Percentiles rank a stretch among this genome's conserved stretches.
Evolutionary conservation across 1,139 yeast species (phyloP).

Genomic region (Waltiozyma sp.): DNA sequence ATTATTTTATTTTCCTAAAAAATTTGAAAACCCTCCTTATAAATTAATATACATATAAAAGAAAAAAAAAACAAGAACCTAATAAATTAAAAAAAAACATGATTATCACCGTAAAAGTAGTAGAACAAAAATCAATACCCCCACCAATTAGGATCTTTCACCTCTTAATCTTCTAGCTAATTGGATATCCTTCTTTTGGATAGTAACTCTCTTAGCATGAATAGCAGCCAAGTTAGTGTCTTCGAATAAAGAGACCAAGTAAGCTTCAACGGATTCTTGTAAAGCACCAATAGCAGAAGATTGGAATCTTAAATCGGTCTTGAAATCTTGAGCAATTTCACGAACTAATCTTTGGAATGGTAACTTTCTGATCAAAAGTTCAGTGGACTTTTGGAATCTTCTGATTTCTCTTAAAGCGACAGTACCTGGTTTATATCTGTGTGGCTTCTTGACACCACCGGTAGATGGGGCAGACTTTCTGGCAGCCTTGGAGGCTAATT

Average conservation of each 20-base stretch:
- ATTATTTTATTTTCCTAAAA: too few relatives aligned
- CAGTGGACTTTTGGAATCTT: slow-evolving; percentile 98
- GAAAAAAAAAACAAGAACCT: too few relatives aligned
- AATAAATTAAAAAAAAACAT: too few relatives aligned
- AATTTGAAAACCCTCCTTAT: too few relatives aligned
- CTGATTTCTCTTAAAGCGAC: slow-evolving; percentile 99
- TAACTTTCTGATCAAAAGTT: slow-evolving; percentile 90
- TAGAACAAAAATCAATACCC: too few relatives aligned
- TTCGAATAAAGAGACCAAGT: slow-evolving; percentile 81
- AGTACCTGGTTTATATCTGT: slow-evolving; percentile 99
- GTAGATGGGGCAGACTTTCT: slow-evolving; percentile 97
- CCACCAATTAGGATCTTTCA: slow-evolving; percentile 78
- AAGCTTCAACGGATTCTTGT: slow-evolving; percentile 98
- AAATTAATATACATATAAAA: too few relatives aligned
- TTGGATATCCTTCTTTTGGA: slow-evolving; percentile 98
- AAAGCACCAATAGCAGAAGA: slow-evolving; percentile 98
- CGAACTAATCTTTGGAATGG: slow-evolving; percentile 99
- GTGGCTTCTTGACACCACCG: slow-evolving; percentile 99
- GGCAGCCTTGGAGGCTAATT: slow-evolving; percentile 97
- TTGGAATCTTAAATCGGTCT: slow-evolving; percentile 97
- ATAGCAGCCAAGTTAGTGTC: slow-evolving; percentile 98
- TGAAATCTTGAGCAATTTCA: slow-evolving; percentile 97
- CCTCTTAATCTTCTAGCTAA: slow-evolving; percentile 99
- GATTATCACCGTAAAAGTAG: too few relatives aligned
- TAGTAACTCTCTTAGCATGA: slow-evolving; percentile 98